Evolutionary conservation across 2,329 filamentous ascomycete genomes (phyloP).

Genomic region (Cladorrhinum sp.): DNA sequence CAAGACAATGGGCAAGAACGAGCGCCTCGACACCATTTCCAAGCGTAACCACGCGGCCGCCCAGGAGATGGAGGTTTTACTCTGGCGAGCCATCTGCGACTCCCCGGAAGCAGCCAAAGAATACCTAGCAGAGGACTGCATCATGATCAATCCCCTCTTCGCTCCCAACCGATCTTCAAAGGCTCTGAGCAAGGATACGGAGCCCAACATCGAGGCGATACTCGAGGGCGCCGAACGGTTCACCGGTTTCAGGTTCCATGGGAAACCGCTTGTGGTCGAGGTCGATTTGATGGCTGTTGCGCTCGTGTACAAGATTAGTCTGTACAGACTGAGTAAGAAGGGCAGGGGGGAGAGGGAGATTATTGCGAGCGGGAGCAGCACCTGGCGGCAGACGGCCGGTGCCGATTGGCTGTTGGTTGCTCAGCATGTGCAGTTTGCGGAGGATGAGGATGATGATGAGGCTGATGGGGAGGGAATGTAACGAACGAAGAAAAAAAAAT

Average conservation of each 20-base stretch:
- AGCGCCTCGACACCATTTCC: conserved; percentile 37
- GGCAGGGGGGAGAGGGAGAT: conserved; percentile 28
- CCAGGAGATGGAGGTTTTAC: conserved; percentile 37
- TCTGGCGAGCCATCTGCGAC: conserved; percentile 40
- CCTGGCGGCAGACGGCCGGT: conserved; percentile 38
- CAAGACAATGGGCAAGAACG: conserved; percentile 29
- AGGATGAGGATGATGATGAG: conserved; percentile 20
- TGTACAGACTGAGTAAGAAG: conserved; percentile 28
- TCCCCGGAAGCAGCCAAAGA: conserved; percentile 35
- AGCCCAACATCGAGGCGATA: conserved; percentile 31
- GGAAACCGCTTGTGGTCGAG: conserved; percentile 36
- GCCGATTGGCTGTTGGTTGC: conserved; percentile 34
- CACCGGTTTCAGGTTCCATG: conserved; percentile 34
- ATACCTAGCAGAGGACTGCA: conserved; percentile 38
- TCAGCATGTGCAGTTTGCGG: conserved; percentile 23
- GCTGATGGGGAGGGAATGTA: conserved; percentile 21
- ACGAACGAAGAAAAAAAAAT: no score
- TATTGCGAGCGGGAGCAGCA: conserved; percentile 30
- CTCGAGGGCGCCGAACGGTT: conserved; percentile 30
- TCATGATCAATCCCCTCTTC: conserved; percentile 38
- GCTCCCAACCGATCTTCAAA: conserved; percentile 27
- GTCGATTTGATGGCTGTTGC: conserved; percentile 39
- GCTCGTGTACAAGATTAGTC: conserved; percentile 34
- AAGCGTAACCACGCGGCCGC: conserved; percentile 39
- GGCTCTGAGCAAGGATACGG: conserved; percentile 30